Base-by-base conservation (phyloP, 2,329 filamentous ascomycete genomes). In the Setomelanomma holmii region DNA sequence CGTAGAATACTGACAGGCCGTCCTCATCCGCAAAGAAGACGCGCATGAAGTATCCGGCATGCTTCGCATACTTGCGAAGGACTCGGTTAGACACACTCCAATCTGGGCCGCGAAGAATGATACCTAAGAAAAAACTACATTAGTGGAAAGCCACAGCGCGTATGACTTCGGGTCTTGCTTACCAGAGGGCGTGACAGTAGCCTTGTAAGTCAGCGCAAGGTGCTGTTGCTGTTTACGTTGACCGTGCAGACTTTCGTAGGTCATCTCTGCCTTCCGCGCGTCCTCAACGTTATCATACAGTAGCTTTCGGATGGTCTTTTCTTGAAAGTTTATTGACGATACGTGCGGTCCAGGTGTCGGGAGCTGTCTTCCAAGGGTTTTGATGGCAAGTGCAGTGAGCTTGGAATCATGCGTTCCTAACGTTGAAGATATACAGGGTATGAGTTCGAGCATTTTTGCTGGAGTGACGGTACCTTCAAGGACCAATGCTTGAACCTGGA, bases 11-110 rank as follows among this genome's bases (percentile, higher is more conserved):
- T 16, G 84, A 81, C 20, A 86, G 79, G 0, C 88, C 88, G 63
- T 89, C 84, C 67, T 96, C 90, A 40, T 95, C 90, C 23, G 81
- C 81, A 61, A 95, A 92, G 5, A 85, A 82, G 0, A 93, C 88
- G 0, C 90, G 82, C 49, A 73, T 59, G 57, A 73, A 73, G 43
- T 60, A 62, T 10, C 71, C 64, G 0, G 58, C 54, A 22, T 69
- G 39, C 10, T 57, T 35, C 6, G 51, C 40, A 34, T 67, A 72
- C 30, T 59, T 66, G 19, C 69, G 62, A 10, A 73, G 58, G 4
- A 73, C 56, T 30, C 70, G 65, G 36, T 73, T 73, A 16, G 85
- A 87, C 5, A 83, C 83, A 66, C 91, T 89, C 0, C 83, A 76
- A 17, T 77, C 75, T 3, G 80, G 80, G 0, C 80, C 80, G 49